Percentiles rank a stretch among this genome's conserved stretches.
Evolutionary conservation across 2,329 filamentous ascomycete genomes (phyloP).

Genomic region (Sporothrix variecibatus): DNA sequence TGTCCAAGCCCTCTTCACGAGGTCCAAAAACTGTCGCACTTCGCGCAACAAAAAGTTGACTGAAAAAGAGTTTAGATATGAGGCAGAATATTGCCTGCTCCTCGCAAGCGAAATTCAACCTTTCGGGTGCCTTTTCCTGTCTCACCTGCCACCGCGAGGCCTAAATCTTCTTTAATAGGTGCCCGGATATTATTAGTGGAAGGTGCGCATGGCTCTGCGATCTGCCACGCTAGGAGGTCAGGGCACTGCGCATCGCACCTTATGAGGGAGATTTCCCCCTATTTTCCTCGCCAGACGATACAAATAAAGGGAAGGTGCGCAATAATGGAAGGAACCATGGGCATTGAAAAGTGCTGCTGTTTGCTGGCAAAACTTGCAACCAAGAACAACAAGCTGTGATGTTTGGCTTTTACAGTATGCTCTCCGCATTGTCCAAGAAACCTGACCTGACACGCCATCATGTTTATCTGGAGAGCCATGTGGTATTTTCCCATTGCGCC

Average conservation of each 20-base stretch:
- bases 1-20: not conserved
- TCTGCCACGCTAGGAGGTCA: not conserved
- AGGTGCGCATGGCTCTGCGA: constrained; percentile 1
- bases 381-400: not conserved
- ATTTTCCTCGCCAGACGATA: not conserved
- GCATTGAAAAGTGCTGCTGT: no score
- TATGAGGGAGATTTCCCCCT: not conserved
- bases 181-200: not conserved
- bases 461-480: not conserved
- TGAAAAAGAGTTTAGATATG: not conserved
- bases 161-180: not conserved
- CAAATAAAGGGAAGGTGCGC: not conserved
- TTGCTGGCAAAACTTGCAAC: not conserved
- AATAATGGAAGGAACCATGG: not conserved
- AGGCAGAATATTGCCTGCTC: not conserved
- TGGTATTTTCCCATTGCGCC: not conserved
- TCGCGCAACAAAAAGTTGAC: not conserved
- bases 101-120: not conserved
- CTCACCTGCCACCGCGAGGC: not conserved
- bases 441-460: not conserved
- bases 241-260: not conserved
- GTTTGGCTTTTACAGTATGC: no score
- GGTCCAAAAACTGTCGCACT: not conserved
- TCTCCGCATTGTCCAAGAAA: not conserved
- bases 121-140: not conserved